These are phyloP conservation scores for Aaosphaeria arxii DNA, from an alignment of 2,329 filamentous ascomycete genomes.

Conservation along the genomic window DNA sequence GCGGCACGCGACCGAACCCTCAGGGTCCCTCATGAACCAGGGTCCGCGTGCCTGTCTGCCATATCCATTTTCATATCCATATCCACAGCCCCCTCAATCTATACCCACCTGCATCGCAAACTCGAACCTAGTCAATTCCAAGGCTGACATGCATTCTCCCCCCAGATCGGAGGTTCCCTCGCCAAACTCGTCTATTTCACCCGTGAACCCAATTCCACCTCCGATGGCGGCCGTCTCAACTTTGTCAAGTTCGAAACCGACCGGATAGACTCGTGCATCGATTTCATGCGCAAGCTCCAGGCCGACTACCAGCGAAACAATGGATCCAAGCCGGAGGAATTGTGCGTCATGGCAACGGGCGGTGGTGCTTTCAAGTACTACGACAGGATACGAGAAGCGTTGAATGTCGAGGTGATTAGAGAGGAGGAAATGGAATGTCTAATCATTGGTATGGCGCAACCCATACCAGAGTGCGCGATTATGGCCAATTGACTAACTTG, in stretches of 20 bases:
- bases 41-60: not conserved
- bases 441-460: slow-evolving; percentile 70
- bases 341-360: slow-evolving; percentile 94
- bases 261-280: slow-evolving; percentile 86
- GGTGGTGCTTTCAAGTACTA: slow-evolving; percentile 97
- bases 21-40: not conserved
- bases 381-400: slow-evolving; percentile 76
- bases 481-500: not conserved
- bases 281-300: slow-evolving; percentile 84
- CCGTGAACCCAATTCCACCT: slow-evolving; percentile 73
- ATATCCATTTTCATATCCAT: not conserved
- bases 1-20: not conserved
- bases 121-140: no score
- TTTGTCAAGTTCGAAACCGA: slow-evolving; percentile 97
- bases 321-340: slow-evolving; percentile 65
- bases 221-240: slow-evolving; percentile 85
- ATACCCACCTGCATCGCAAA: no score
- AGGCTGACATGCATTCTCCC: no score
- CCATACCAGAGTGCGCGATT: not conserved
- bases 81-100: no score
- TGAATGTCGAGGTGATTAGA: slow-evolving; percentile 82
- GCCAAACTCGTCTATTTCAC: slow-evolving; percentile 98
- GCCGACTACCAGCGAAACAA: slow-evolving; percentile 75
- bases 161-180: slow-evolving; percentile 87
- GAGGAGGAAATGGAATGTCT: slow-evolving; percentile 99